Percentiles rank a stretch among this genome's conserved stretches.
Evolutionary conservation across 306 rosid genomes (phyloP).

Genomic region (Cicer judaicum): DNA sequence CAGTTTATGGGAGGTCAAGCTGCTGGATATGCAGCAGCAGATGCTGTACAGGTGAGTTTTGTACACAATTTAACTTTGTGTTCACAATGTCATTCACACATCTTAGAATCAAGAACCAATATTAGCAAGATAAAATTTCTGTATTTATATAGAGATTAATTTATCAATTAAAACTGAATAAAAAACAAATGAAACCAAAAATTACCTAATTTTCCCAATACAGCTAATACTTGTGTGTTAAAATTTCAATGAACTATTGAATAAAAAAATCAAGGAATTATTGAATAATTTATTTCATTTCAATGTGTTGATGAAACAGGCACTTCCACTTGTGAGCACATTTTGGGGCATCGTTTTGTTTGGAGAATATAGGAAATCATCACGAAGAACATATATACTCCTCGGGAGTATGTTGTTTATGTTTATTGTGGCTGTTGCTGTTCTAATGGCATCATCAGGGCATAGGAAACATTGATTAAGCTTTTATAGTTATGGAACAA

Average conservation of each 20-base stretch:
- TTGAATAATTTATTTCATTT: slow-evolving; percentile 17
- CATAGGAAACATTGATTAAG: slow-evolving; percentile 55
- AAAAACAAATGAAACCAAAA: not conserved
- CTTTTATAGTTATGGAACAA: not conserved
- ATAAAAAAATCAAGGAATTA: not conserved
- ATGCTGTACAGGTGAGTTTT: slow-evolving; percentile 87
- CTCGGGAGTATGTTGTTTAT: slow-evolving; percentile 75
- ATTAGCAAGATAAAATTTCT: not conserved
- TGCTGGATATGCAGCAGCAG: slow-evolving; percentile 99
- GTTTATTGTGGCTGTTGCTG: slow-evolving; percentile 78
- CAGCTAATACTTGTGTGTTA: not conserved
- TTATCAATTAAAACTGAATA: not conserved
- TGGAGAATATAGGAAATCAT: slow-evolving; percentile 88
- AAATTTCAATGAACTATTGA: slow-evolving; percentile 6
- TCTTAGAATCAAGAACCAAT: too few species aligned
- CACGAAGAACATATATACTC: slow-evolving; percentile 66
- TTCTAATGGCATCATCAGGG: slow-evolving; percentile 85
- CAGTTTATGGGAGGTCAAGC: slow-evolving; percentile 99
- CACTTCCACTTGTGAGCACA: slow-evolving; percentile 96
- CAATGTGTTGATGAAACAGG: slow-evolving; percentile 56
- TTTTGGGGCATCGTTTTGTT: slow-evolving; percentile 84
- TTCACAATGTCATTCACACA: too few species aligned
- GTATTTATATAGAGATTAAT: not conserved
- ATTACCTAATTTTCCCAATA: not conserved
- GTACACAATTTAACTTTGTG: too few species aligned